Evolutionary conservation across 78 protist species (phyloP).

Genomic region (Dictyostelium citrinum): DNA sequence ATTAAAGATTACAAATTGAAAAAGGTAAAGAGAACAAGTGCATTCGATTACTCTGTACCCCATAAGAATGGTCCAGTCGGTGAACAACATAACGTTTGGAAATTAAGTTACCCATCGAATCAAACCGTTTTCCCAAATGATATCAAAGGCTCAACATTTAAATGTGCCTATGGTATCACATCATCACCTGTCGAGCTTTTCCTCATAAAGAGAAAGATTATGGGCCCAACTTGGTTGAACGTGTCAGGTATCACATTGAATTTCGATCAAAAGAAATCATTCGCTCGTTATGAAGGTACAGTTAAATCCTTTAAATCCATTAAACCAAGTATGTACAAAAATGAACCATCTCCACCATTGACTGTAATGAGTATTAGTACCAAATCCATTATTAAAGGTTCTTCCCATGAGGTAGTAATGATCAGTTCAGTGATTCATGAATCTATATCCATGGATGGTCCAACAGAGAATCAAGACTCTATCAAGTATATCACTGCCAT

Average conservation of each 20-base stretch:
- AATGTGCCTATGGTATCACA: slow-evolving; percentile 88
- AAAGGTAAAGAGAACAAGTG: slow-evolving; percentile 1
- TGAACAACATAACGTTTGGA: slow-evolving; percentile 2
- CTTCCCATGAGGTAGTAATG: slow-evolving; percentile 1
- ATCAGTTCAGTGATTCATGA: slow-evolving; percentile 27
- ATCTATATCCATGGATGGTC: background rate
- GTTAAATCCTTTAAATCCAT: slow-evolving; percentile 2
- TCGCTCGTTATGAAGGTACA: slow-evolving; percentile 14
- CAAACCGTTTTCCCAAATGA: slow-evolving; percentile 1
- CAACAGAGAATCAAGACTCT: background rate
- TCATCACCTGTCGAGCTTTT: slow-evolving; percentile 84
- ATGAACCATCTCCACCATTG: slow-evolving; percentile 82
- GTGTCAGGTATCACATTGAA: background rate
- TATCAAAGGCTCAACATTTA: slow-evolving; percentile 15
- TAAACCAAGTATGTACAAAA: background rate
- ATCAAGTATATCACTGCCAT: slow-evolving; percentile 21
- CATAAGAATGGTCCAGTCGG: background rate
- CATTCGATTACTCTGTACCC: slow-evolving; percentile 41
- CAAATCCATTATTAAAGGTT: background rate
- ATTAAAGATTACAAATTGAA: slow-evolving; percentile 12
- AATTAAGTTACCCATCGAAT: slow-evolving; percentile 19
- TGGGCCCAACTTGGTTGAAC: slow-evolving; percentile 96
- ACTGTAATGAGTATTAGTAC: slow-evolving; percentile 45
- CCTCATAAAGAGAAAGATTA: slow-evolving; percentile 83
- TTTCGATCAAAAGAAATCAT: slow-evolving; percentile 47